Evolutionary conservation across 805 yeast genomes (phyloP).

Genomic region (Teunomyces lycoperdinae): DNA sequence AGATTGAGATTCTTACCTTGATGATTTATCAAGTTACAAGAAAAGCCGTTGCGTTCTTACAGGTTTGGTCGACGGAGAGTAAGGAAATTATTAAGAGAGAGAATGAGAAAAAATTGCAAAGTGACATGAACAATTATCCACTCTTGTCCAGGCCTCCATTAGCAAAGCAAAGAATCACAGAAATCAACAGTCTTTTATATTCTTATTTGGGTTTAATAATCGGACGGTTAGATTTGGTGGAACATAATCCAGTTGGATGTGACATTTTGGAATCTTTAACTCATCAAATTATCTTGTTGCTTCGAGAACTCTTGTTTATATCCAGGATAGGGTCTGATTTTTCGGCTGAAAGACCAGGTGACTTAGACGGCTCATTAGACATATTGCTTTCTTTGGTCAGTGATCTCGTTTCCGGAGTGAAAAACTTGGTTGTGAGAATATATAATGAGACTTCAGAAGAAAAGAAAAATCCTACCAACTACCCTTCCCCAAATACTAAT

Average conservation of each 20-base stretch:
- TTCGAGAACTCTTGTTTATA: conserved; percentile 61
- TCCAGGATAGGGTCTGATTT: conserved; percentile 49
- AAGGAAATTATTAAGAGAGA: conserved; percentile 41
- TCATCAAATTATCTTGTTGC: conserved; percentile 63
- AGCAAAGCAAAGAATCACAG: conserved; percentile 61
- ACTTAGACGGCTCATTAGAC: conserved; percentile 52
- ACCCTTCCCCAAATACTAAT: background rate
- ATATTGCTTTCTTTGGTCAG: conserved; percentile 58
- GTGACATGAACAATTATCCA: conserved; percentile 42
- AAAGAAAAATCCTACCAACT: conserved; percentile 17
- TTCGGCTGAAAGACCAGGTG: conserved; percentile 36
- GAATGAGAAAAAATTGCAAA: conserved; percentile 31
- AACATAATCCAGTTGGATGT: conserved; percentile 69
- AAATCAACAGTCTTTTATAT: conserved; percentile 57
- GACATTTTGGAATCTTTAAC: conserved; percentile 62
- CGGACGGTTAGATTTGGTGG: conserved; percentile 77
- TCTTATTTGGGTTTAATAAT: conserved; percentile 63
- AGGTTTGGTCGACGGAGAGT: conserved; percentile 69
- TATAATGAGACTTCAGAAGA: conserved; percentile 39
- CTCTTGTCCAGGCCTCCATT: conserved; percentile 54
- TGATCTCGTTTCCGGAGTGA: conserved; percentile 62
- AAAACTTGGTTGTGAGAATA: conserved; percentile 56
- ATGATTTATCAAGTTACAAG: conserved; percentile 66
- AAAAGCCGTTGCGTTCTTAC: conserved; percentile 61
- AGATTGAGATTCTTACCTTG: conserved; percentile 59